A percentile compares a stretch with the other conserved stretches of the same genome.
These are phyloP conservation scores for Hypocrella siamensis DNA, from an alignment of 2,329 filamentous ascomycete species.

Conservation along the genomic window DNA sequence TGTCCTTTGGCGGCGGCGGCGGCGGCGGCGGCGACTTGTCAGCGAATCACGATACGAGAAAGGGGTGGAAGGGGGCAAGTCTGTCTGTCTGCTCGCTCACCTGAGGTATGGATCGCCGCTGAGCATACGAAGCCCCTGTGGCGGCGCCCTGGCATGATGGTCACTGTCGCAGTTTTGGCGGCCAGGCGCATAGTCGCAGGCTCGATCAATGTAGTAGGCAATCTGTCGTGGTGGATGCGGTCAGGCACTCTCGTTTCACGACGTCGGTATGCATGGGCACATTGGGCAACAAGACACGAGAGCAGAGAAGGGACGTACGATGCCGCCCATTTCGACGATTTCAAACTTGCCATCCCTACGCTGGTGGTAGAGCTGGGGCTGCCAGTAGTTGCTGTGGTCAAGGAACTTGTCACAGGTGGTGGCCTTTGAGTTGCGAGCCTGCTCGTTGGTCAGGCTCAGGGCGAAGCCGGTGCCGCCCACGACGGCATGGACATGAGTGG, in stretches of 20 bases:
- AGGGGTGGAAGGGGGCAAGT: not conserved
- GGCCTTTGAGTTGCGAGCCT: slow-evolving; percentile 38
- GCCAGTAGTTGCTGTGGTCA: slow-evolving; percentile 56
- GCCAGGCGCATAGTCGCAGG: slow-evolving; percentile 12
- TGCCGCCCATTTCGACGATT: slow-evolving; percentile 16
- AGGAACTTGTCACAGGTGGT: slow-evolving; percentile 47
- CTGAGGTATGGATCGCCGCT: slow-evolving; percentile 40
- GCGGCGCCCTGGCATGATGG: slow-evolving; percentile 36
- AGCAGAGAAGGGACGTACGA: slow-evolving; percentile 6
- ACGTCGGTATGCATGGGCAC: no score
- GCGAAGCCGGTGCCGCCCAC: slow-evolving; percentile 47
- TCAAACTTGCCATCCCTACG: slow-evolving; percentile 39
- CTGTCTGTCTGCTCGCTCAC: slow-evolving; percentile 2
- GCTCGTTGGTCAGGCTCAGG: slow-evolving; percentile 33
- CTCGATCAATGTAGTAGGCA: slow-evolving; percentile 12
- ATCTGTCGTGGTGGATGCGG: slow-evolving; percentile 9
- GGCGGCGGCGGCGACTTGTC: not conserved
- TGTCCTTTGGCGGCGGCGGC: slow-evolving; percentile 11
- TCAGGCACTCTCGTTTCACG: no score
- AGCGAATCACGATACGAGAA: no score
- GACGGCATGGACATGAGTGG: slow-evolving; percentile 43
- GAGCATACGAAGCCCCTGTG: slow-evolving; percentile 48
- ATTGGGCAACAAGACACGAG: not conserved
- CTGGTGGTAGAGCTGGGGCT: slow-evolving; percentile 36
- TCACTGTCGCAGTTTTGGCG: slow-evolving; percentile 8